Percentiles rank a stretch among this genome's conserved stretches.
These are phyloP conservation scores for Heliamphora pulchella DNA, from an alignment of 179 eudicot species.

Conservation along the genomic window DNA sequence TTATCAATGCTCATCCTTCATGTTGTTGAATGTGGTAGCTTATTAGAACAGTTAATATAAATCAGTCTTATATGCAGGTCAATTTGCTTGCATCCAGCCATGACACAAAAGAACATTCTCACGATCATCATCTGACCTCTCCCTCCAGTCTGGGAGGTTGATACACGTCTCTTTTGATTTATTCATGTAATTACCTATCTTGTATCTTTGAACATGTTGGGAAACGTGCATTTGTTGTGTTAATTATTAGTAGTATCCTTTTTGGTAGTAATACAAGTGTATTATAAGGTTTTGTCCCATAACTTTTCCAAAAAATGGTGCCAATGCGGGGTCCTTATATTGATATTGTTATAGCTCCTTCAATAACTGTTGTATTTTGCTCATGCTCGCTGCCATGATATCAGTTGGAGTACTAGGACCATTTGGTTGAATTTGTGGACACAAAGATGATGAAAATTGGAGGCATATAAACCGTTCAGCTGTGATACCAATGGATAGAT, in stretches of 20 bases:
- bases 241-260: background rate
- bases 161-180: background rate
- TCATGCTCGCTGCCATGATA: too few relatives aligned
- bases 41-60: background rate
- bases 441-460: background rate
- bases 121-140: background rate
- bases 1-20: background rate
- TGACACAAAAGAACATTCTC: background rate
- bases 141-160: slow-evolving; percentile 9
- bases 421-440: background rate
- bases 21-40: background rate
- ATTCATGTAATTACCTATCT: background rate
- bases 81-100: slow-evolving; percentile 23
- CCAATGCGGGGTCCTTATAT: background rate
- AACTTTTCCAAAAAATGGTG: background rate
- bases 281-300: background rate
- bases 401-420: too few relatives aligned
- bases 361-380: background rate
- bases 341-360: background rate
- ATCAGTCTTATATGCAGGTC: slow-evolving; percentile 14
- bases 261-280: background rate
- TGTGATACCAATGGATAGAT: background rate
- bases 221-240: background rate
- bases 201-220: too few relatives aligned
- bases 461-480: background rate